Evolutionary conservation across 331 rosid species (phyloP), one percentile per base, ranked within the genome.

Genomic region (Phaseolus coccineus): DNA sequence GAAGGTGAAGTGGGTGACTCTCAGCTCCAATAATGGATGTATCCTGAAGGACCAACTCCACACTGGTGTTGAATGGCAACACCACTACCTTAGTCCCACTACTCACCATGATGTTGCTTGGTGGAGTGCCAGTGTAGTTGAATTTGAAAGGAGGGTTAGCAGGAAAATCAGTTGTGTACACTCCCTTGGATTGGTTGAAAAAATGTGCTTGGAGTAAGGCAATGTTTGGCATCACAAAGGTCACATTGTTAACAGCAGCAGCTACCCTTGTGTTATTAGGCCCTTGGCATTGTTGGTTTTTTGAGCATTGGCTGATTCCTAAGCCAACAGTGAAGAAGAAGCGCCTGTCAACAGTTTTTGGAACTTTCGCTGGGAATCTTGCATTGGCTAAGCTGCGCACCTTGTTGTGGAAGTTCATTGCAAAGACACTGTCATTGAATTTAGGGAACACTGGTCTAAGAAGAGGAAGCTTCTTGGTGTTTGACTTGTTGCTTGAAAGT

Each of bases 1-100:
- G 98, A 68, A 91, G 89, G 52, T 94, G 98, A 86, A 91, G 89
- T 3, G 98, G 97, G 81, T 91, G 98, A 71, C 90, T 88, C 79
- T 94, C 96, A 2, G 94, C 91, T 6, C 85, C 88, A 77, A 90
- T 79, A 24, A 91, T 85, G 75, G 91, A 86, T 4, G 98, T 94
- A 72, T 90, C 98, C 68, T 94, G 97, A 71, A 94, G 57, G 3
- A 91, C 84, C 68, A 91, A 8, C 85, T 91, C 98, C 56, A 94
- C 97, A 6, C 78, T 90, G 0, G 91, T 9, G 12, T 91, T 90
- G 69, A 77, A 94, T 12, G 92, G 87, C 55, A 91, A 81, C 42
- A 66, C 86, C 68, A 71, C 89, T 28, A 48, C 87, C 83, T 89
- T 91, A 0, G 98, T 91, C 44, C 97, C 98, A 37, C 31, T 84